Evolutionary conservation across 257 asterid genomes (phyloP), one percentile per base, ranked within the genome.

Genomic region (Asclepias syriaca): DNA sequence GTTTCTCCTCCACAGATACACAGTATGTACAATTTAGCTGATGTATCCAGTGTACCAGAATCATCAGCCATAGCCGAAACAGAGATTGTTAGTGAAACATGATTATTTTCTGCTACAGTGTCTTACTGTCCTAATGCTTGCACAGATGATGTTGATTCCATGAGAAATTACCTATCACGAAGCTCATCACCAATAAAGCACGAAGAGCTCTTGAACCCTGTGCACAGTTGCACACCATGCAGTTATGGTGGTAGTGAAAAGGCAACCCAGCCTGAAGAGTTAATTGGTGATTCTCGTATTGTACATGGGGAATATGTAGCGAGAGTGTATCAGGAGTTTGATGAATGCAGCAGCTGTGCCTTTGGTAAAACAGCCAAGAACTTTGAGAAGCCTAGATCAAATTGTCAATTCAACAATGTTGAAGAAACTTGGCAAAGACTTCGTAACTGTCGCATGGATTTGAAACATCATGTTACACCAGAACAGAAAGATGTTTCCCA

Each of bases 301-400:
- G 82, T 72, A 81, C 77, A 79, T 59, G 88, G 69, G 75, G 85
- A 78, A 75, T 84, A 80, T 78, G 80, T 68, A 70, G 80, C 82
- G 3, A 82, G 84, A 74, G 85, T 79, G 40, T 77, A 76, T 81
- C 91, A 84, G 50, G 67, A 77, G 66, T 75, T 91, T 75, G 99
- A 91, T 81, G 99, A 94, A 85, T 91, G 97, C 86, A 94, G 97
- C 79, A 87, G 90, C 60, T 82, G 88, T 58, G 88, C 84, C 75
- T 85, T 85, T 72, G 67, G 37, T 67, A 75, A 79, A 75, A 75
- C 68, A 53, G 77, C 75, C 73, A 74, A 81, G 21, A 68, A 83
- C 67, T 75, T 82, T 19, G 74, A 72, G 68, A 72, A 65, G 72
- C 54, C 66, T 61, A 80, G 72, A 60, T 68, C 79, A 78, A 80